Conservation (phyloP, 2,329 filamentous ascomycete species). For the Exserohilum rostratum region DNA sequence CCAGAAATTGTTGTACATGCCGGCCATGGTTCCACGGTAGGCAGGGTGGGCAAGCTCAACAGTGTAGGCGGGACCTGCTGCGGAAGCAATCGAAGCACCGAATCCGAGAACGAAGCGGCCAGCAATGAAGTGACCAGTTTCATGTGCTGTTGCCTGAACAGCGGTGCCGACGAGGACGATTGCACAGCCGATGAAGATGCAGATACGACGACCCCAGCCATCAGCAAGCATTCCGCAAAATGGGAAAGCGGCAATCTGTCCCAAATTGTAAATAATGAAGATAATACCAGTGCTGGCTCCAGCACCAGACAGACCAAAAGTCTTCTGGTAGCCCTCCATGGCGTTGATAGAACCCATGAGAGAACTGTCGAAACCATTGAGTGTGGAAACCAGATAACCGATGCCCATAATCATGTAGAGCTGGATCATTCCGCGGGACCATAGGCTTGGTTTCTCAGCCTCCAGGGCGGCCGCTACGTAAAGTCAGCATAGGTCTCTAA, state of each 20-base stretch:
- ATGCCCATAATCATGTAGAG: constrained; percentile 44
- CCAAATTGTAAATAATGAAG: constrained; percentile 54
- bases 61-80: constrained; percentile 63
- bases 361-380: constrained; percentile 46
- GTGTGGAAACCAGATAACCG: constrained; percentile 43
- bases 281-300: constrained; percentile 59
- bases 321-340: constrained; percentile 58
- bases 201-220: constrained; percentile 57
- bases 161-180: constrained; percentile 61
- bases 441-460: constrained; percentile 40
- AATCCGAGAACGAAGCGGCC: constrained; percentile 51
- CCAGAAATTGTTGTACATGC: constrained; percentile 59
- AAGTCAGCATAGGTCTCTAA: constrained; percentile 11
- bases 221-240: constrained; percentile 50
- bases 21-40: constrained; percentile 65
- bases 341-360: constrained; percentile 60
- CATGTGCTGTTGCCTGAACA: constrained; percentile 57
- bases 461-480: constrained; percentile 38
- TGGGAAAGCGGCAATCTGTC: constrained; percentile 59
- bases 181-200: constrained; percentile 62
- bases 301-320: constrained; percentile 56
- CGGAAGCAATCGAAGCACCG: constrained; percentile 63
- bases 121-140: constrained; percentile 60
- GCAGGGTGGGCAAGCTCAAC: constrained; percentile 67
- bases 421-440: constrained; percentile 39